phyloP scores from a whole-genome alignment of 2,329 filamentous ascomycete genomes.

The Exophiala dermatitidis region DNA sequence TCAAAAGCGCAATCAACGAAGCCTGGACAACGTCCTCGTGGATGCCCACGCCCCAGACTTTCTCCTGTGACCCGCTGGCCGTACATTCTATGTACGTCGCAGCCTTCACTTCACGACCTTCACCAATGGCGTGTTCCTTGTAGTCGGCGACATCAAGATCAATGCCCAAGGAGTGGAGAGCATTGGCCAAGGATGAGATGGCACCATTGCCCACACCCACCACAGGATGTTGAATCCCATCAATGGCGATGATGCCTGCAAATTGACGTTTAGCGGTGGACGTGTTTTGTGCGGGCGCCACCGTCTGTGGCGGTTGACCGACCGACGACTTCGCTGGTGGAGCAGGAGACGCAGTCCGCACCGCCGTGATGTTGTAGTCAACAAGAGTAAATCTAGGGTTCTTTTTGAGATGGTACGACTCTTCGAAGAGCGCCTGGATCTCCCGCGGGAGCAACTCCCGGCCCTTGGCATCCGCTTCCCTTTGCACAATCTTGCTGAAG shows the following conservation, averaged over 20 bases:
- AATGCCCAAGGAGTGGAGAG: slow-evolving; percentile 69
- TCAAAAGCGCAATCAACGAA: slow-evolving; percentile 75
- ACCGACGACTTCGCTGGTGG: slow-evolving; percentile 55
- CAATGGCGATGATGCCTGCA: slow-evolving; percentile 74
- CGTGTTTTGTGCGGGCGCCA: slow-evolving; percentile 46
- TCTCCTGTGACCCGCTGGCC: slow-evolving; percentile 56
- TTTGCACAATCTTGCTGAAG: slow-evolving; percentile 82
- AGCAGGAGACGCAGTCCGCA: slow-evolving; percentile 68
- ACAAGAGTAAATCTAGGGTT: slow-evolving; percentile 81
- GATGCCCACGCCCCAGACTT: slow-evolving; percentile 85
- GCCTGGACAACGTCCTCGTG: slow-evolving; percentile 90
- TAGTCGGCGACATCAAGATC: slow-evolving; percentile 89
- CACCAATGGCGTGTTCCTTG: slow-evolving; percentile 89
- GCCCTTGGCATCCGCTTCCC: slow-evolving; percentile 67
- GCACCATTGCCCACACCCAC: slow-evolving; percentile 80
- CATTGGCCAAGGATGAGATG: slow-evolving; percentile 79
- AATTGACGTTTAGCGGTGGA: slow-evolving; percentile 75
- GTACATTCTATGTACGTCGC: slow-evolving; percentile 91
- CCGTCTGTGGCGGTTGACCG: slow-evolving; percentile 43
- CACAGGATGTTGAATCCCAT: slow-evolving; percentile 70
- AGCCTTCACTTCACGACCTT: slow-evolving; percentile 77
- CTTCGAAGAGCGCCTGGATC: slow-evolving; percentile 80
- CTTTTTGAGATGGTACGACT: slow-evolving; percentile 73
- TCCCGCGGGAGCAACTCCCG: slow-evolving; percentile 78
- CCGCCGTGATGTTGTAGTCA: slow-evolving; percentile 84